Evolutionary conservation across 345 rosid species (phyloP), one percentile per base, ranked within the genome.

Genomic region (Hypericum androsaemum): DNA sequence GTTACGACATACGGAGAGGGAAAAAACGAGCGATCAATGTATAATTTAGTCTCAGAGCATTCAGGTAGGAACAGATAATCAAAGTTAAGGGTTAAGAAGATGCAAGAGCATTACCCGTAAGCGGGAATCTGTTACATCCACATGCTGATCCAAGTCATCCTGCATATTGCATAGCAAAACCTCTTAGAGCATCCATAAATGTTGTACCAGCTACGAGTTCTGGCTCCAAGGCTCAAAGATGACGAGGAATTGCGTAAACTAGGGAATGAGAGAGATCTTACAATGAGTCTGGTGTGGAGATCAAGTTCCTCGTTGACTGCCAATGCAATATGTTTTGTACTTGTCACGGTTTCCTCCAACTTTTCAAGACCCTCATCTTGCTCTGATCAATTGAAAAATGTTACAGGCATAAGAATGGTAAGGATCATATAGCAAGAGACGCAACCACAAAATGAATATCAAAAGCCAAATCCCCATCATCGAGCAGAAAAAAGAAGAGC

Each of bases 331-430:
- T 88, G 97, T 67, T 88, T 88, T 41, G 97, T 80, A 70, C 97
- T 88, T 64, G 66, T 70, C 38, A 85, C 92, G 2, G 97, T 80
- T 61, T 68, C 90, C 71, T 88, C 95, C 74, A 92, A 72, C 70
- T 85, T 66, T 74, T 79, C 98, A 60, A 92, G 95, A 50, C 94
- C 98, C 61, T 92, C 98, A 56, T 92, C 98, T 88, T 92, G 98
- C 69, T 92, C 98, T 92, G 84, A 56, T 77, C 43, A 22, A 52
- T 53, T 53, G 28, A 10, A 6, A 58, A 10, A 46, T 46, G 8
- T 12, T 22, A 4, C 32, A 46, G 22, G n/a, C 17, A 16, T 8
- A 46, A 2, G 41, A 7, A 8, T 44, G 8, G 15, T 41, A 22
- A 45, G 59, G 38, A 58, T 5, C 32, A 6, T 9, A 32, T 46